These are phyloP conservation scores for Cercospora sp. DNA, from an alignment of 2,329 filamentous ascomycete genomes.

Conservation along the genomic window DNA sequence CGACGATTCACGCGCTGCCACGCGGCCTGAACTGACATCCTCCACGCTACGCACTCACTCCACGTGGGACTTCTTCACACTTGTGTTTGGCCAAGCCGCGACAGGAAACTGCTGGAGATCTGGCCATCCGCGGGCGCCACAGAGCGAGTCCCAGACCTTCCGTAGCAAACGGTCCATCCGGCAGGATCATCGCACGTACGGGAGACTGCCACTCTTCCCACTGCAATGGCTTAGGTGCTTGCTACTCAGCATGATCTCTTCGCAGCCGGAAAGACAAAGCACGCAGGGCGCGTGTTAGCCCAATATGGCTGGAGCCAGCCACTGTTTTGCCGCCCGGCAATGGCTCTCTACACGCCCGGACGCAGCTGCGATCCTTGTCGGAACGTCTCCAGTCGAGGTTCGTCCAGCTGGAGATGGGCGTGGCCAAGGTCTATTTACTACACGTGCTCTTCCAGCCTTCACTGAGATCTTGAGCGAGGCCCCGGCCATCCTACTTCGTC, in stretches of 20 bases:
- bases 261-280: not conserved
- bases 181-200: not conserved
- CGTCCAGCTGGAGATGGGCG: constrained; percentile 23
- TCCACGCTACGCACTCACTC: not conserved
- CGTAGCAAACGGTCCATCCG: not conserved
- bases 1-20: not conserved
- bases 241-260: not conserved
- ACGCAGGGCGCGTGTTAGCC: not conserved
- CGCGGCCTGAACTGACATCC: not conserved
- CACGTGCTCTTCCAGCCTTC: constrained; percentile 19
- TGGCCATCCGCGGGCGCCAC: not conserved
- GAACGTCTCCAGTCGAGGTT: constrained; percentile 18
- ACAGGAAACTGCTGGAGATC: not conserved
- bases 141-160: not conserved
- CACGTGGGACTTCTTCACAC: not conserved
- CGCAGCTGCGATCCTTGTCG: constrained; percentile 22
- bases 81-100: not conserved
- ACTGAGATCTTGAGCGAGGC: constrained; percentile 24
- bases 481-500: constrained; percentile 27
- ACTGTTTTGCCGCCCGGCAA: constrained; percentile 18
- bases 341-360: constrained; percentile 26
- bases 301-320: constrained; percentile 13
- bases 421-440: constrained; percentile 29
- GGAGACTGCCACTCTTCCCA: not conserved
- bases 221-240: not conserved